These are phyloP conservation scores for Colletotrichum neosansevieriae DNA, from an alignment of 2,329 filamentous ascomycete species.

Conservation along the genomic window DNA sequence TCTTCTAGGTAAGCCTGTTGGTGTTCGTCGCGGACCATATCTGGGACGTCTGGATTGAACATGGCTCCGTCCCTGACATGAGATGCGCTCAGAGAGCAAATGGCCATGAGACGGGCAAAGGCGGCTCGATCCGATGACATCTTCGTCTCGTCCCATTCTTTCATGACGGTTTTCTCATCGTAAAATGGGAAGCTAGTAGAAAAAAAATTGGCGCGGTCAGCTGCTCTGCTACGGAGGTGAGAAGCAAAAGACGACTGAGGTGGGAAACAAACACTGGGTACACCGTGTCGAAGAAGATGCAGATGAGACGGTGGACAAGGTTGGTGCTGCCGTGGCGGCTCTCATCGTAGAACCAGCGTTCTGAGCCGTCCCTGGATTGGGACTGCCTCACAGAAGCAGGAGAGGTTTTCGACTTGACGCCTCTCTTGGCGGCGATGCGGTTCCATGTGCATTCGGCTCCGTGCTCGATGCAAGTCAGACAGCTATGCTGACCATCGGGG, in stretches of 20 bases:
- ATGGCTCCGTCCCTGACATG: conserved; percentile 63
- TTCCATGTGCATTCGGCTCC: conserved; percentile 40
- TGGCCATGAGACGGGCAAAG: conserved; percentile 64
- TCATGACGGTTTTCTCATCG: conserved; percentile 56
- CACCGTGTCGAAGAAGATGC: conserved; percentile 41
- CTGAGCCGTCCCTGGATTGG: conserved; percentile 10
- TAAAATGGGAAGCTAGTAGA: conserved; percentile 58
- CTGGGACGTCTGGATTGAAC: conserved; percentile 53
- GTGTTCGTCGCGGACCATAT: conserved; percentile 14
- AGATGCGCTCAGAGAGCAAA: conserved; percentile 61
- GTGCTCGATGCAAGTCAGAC: conserved; percentile 41
- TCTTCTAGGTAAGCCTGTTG: conserved; percentile 40
- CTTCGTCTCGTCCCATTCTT: conserved; percentile 57
- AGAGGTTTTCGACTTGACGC: conserved; percentile 41
- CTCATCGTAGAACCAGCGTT: conserved; percentile 39
- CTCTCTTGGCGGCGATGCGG: conserved; percentile 39
- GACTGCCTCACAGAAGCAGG: conserved; percentile 17
- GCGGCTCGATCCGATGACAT: conserved; percentile 46
- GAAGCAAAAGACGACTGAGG: not conserved
- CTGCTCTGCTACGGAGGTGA: not conserved
- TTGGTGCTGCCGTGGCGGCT: conserved; percentile 33
- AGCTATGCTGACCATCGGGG: conserved; percentile 24
- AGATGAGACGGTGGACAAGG: conserved; percentile 34
- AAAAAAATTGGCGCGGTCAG: conserved; percentile 1
- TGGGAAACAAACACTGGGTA: conserved; percentile 39